Evolutionary conservation across 768 basidiomycete species (phyloP), one percentile per base, ranked within the genome.

Genomic region (Podaxis carcinomalis): DNA sequence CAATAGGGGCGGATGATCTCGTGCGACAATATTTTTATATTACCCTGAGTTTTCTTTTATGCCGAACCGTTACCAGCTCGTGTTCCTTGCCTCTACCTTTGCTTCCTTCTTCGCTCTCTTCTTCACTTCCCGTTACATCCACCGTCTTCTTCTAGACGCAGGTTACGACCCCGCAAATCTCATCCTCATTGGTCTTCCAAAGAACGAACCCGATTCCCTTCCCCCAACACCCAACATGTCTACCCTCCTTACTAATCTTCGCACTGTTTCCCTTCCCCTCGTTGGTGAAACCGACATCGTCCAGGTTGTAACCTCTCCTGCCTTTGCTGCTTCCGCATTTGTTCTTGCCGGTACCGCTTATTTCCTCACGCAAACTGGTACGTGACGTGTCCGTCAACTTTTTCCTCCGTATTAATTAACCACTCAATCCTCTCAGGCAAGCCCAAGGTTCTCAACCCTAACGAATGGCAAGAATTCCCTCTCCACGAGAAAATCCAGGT

Each of bases 401-500:
- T 44, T 62, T 53, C 47, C 35, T 42, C 42, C 56, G 23, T 32
- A 59, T 65, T 65, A 66, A 58, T 65, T 57, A 25, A 56, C 40
- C 54, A 63, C 62, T 57, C 59, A 56, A 46, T 46, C 54, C 62
- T 53, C 42, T 37, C 69, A 91, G 89, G 81, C 68, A 80, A 84
- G 36, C 63, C 73, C 53, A 87, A 86, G 67, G 87, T 89, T 21
- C 79, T 96, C 58, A 81, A 92, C 74, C 83, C 93, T 14, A 78
- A 79, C 64, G 78, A 79, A 59, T 99, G 94, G 90, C 82, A 89
- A 67, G 80, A 88, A 64, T 98, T 92, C 77, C 82, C 90, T 27
- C 84, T 99, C 60, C 75, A 78, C 57, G 82, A 92, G 67, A 97
- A 96, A 75, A 87, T 85, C 51, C 77, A 84, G 67, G 80, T 98